Conservation (phyloP, 148 eudicot genomes). For the Fagopyrum esculentum region DNA sequence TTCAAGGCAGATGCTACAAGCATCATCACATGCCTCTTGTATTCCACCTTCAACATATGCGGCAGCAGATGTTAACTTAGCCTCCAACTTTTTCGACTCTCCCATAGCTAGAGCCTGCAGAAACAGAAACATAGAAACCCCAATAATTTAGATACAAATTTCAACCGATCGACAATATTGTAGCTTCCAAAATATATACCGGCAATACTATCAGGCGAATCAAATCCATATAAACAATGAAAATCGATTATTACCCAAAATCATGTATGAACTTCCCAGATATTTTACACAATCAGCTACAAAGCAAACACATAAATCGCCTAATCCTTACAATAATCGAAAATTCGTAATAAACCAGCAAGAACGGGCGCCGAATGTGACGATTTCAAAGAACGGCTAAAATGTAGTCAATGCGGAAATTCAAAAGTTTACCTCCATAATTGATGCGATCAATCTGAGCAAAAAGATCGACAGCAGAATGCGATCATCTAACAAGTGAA, state of each 20-base stretch:
- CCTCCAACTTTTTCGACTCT: constrained; percentile 38
- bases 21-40: constrained; percentile 82
- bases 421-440: constrained; percentile 29
- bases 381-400: neutral
- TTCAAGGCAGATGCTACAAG: constrained; percentile 80
- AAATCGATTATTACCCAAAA: neutral
- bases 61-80: constrained; percentile 66
- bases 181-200: too few species aligned
- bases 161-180: neutral
- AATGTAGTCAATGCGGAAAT: neutral
- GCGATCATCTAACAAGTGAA: neutral
- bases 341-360: too few species aligned
- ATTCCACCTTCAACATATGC: constrained; percentile 83
- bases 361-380: neutral
- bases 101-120: constrained; percentile 30
- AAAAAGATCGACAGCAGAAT: neutral
- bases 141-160: neutral
- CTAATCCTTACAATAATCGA: too few species aligned
- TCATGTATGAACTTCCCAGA: neutral
- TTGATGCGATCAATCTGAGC: neutral
- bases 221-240: neutral
- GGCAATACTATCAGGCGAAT: neutral
- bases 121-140: neutral
- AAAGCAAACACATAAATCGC: neutral
- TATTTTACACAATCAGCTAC: neutral